Conservation (phyloP, 2,329 filamentous ascomycete species). For the Chaetomium sp. region DNA sequence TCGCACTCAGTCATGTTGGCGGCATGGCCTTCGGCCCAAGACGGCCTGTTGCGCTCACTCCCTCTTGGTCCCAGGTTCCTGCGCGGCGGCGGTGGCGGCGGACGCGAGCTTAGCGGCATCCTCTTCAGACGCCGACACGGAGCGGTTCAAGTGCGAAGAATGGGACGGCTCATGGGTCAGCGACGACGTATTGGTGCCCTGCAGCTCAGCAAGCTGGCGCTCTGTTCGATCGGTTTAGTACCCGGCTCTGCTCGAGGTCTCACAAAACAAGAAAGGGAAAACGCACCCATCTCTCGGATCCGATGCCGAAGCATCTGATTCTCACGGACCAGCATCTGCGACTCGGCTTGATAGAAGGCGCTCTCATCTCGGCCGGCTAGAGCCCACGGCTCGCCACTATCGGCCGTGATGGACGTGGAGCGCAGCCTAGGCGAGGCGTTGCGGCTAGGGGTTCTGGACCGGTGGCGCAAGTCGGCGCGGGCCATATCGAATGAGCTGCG, state of each 20-base stretch:
- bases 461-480: constrained; percentile 56
- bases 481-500: constrained; percentile 63
- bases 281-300: constrained; percentile 70
- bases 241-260: background rate
- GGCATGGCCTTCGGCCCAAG: background rate
- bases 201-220: constrained; percentile 53
- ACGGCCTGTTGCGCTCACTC: background rate
- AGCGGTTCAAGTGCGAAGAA: constrained; percentile 52
- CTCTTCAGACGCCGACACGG: constrained; percentile 50
- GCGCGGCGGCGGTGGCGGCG: constrained; percentile 3
- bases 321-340: constrained; percentile 73
- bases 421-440: constrained; percentile 59
- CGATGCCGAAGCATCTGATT: constrained; percentile 81
- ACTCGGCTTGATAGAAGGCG: constrained; percentile 81
- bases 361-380: constrained; percentile 71
- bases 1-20: background rate
- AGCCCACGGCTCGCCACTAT: constrained; percentile 60
- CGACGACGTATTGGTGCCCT: constrained; percentile 38
- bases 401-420: constrained; percentile 60
- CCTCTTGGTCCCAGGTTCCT: background rate
- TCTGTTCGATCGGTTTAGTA: constrained; percentile 41
- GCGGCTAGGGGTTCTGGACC: constrained; percentile 62
- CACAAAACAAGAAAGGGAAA: background rate
- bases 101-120: constrained; percentile 30
- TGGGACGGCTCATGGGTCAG: constrained; percentile 52